These are phyloP conservation scores for Chrysoporthe cubensis DNA, from an alignment of 2,329 filamentous ascomycete species.

Conservation along the genomic window DNA sequence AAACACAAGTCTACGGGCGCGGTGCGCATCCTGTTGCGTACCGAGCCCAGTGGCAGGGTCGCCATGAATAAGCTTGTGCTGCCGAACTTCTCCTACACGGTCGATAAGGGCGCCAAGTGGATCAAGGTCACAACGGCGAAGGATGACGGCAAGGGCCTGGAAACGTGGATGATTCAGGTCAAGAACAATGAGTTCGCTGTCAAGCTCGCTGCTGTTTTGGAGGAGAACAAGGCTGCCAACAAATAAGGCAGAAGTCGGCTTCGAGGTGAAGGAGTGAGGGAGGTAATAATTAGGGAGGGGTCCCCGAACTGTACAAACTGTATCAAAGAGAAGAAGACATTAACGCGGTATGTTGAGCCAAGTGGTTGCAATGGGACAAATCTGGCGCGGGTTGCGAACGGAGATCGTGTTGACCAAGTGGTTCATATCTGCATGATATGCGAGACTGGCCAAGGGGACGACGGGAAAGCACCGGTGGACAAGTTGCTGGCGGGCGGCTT, in stretches of 20 bases:
- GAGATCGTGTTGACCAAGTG: slow-evolving; percentile 23
- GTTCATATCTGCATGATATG: slow-evolving; percentile 11
- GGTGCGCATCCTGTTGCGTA: slow-evolving; percentile 71
- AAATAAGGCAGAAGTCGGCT: slow-evolving; percentile 40
- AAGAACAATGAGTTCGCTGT: slow-evolving; percentile 65
- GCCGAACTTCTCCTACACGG: slow-evolving; percentile 64
- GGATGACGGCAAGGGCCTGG: slow-evolving; percentile 61
- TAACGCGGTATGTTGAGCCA: slow-evolving; percentile 22
- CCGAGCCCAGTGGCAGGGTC: slow-evolving; percentile 75
- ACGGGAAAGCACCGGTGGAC: neutral
- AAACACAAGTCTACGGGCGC: slow-evolving; percentile 72
- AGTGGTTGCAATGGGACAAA: slow-evolving; percentile 19
- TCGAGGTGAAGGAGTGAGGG: neutral
- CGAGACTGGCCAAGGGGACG: no score
- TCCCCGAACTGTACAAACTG: slow-evolving; percentile 7
- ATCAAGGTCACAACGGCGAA: slow-evolving; percentile 62
- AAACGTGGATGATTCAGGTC: slow-evolving; percentile 74
- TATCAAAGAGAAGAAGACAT: slow-evolving; percentile 1
- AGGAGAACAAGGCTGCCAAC: slow-evolving; percentile 60
- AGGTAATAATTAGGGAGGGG: neutral
- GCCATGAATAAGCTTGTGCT: slow-evolving; percentile 72
- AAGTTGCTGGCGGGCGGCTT: neutral
- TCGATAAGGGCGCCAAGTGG: slow-evolving; percentile 58
- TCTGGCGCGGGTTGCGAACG: slow-evolving; percentile 15
- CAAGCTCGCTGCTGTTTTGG: slow-evolving; percentile 54